phyloP scores from a whole-genome alignment of 768 basidiomycete genomes.

The Candolleomyces eurysporus region DNA sequence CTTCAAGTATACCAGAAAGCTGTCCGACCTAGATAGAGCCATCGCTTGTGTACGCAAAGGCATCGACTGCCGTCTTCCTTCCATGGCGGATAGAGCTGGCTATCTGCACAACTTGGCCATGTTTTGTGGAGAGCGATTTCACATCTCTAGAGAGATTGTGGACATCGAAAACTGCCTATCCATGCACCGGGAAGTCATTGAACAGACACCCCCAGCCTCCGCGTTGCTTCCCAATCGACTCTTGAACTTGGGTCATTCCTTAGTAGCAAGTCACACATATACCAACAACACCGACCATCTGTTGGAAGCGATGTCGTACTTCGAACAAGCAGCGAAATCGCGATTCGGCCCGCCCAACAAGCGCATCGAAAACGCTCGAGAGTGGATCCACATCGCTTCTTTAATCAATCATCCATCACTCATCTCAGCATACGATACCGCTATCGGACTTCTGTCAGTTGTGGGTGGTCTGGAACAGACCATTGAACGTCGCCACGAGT shows the following conservation, averaged over 20 bases:
- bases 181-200: background rate
- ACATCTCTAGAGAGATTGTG: background rate
- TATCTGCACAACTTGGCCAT: background rate
- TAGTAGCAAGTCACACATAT: too few species aligned
- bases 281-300: too few species aligned
- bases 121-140: background rate
- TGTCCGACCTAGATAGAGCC: background rate
- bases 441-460: too few species aligned
- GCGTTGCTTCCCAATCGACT: background rate
- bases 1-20: background rate
- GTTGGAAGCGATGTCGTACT: too few species aligned
- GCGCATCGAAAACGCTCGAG: too few species aligned
- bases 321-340: too few species aligned
- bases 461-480: too few species aligned
- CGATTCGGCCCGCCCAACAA: too few species aligned
- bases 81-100: background rate
- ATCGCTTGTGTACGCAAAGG: background rate
- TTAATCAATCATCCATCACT: too few species aligned
- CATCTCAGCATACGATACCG: too few species aligned
- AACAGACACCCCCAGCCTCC: background rate
- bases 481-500: background rate
- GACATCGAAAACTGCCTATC: background rate
- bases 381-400: too few species aligned
- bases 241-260: background rate
- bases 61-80: background rate